Percentiles rank a stretch among this genome's conserved stretches.
phyloP scores from a whole-genome alignment of 2,329 filamentous ascomycete genomes.

The Fusarium zealandicum region DNA sequence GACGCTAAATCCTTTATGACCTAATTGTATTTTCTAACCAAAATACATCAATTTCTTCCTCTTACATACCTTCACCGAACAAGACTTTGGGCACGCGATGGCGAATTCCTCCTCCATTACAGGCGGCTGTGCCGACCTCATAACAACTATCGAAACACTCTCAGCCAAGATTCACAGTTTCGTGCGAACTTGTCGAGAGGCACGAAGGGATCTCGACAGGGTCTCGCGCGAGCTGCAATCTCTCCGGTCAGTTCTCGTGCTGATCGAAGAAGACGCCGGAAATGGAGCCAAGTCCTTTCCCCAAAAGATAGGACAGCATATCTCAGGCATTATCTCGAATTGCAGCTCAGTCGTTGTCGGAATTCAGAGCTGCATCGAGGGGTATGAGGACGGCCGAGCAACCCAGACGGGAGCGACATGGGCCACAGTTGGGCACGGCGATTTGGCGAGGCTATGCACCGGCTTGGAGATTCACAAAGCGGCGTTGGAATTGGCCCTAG shows the following conservation, averaged over 20 bases:
- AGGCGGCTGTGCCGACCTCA: constrained; percentile 19
- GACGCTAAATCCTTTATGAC: too few species aligned
- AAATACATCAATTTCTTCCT: too few species aligned
- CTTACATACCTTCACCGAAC: too few species aligned
- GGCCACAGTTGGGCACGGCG: constrained; percentile 9
- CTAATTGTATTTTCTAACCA: too few species aligned
- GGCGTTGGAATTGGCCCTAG: constrained; percentile 10
- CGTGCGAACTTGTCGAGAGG: constrained; percentile 21
- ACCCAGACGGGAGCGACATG: constrained; percentile 4
- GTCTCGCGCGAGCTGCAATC: constrained; percentile 25
- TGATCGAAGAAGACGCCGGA: constrained; percentile 19
- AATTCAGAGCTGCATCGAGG: constrained; percentile 3
- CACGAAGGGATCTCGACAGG: constrained; percentile 19
- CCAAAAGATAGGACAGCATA: background rate
- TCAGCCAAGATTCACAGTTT: constrained; percentile 5
- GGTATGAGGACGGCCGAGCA: constrained; percentile 1
- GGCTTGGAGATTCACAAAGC: constrained; percentile 23
- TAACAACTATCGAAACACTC: constrained; percentile 3
- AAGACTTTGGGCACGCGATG: too few species aligned
- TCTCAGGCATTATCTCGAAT: constrained; percentile 3
- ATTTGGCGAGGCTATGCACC: constrained; percentile 11
- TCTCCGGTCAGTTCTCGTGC: constrained; percentile 17
- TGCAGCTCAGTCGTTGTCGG: constrained; percentile 6
- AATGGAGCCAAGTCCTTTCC: constrained; percentile 6
- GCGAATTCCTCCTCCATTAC: constrained; percentile 2